These are phyloP conservation scores for Schwanniomyces sp. DNA, from an alignment of 805 yeast genomes.

Conservation along the genomic window DNA sequence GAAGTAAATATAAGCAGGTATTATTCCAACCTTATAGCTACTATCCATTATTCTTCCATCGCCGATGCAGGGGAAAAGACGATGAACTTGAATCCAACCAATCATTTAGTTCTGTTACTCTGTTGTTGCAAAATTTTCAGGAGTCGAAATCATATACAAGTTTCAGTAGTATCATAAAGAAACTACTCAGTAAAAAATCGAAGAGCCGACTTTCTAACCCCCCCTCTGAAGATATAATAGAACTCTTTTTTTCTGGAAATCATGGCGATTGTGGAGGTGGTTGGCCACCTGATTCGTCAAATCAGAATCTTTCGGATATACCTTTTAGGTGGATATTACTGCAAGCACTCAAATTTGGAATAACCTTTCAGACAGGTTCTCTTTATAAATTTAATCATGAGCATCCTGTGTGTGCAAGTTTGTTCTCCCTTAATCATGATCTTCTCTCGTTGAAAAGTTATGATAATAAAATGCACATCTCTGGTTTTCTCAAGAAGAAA, in stretches of 20 bases:
- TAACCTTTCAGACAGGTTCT: slow-evolving; percentile 41
- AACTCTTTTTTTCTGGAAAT: slow-evolving; percentile 68
- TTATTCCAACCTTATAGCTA: slow-evolving; percentile 47
- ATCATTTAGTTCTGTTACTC: background rate
- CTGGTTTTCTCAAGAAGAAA: background rate
- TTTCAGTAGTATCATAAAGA: background rate
- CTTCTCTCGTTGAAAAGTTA: slow-evolving; percentile 25
- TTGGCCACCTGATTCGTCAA: slow-evolving; percentile 48
- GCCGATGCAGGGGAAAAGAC: slow-evolving; percentile 9
- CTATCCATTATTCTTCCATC: slow-evolving; percentile 19
- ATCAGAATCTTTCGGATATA: slow-evolving; percentile 47
- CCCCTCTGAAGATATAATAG: slow-evolving; percentile 37
- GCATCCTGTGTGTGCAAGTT: slow-evolving; percentile 39
- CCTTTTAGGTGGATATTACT: slow-evolving; percentile 63
- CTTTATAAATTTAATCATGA: slow-evolving; percentile 40
- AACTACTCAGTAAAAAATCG: background rate
- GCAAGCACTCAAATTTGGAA: slow-evolving; percentile 53
- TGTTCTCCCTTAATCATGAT: slow-evolving; percentile 55
- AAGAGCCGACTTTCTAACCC: slow-evolving; percentile 1
- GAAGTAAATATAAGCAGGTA: slow-evolving; percentile 62
- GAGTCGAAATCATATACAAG: background rate
- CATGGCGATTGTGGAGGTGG: slow-evolving; percentile 75
- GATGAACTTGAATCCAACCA: background rate
- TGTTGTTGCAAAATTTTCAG: background rate
- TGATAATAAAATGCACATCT: background rate